These are phyloP conservation scores for Colletotrichum kahawae DNA, from an alignment of 2,329 filamentous ascomycete species.

Conservation along the genomic window DNA sequence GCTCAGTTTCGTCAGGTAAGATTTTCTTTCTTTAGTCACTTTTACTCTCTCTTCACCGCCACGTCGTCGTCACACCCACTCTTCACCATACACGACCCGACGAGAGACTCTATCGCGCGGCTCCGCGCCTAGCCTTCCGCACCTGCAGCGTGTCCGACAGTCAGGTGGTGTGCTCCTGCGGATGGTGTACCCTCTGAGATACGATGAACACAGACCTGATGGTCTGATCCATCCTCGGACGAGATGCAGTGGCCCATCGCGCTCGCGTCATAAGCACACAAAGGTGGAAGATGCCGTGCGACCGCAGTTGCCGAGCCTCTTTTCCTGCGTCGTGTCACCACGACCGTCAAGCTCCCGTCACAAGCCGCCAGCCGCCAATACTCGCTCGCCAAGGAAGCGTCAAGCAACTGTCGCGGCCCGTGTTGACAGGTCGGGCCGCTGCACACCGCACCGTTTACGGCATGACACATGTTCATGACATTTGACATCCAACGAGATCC, in stretches of 20 bases:
- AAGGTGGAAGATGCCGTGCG: neutral
- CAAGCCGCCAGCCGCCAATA: neutral
- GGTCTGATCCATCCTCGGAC: slow-evolving; percentile 4
- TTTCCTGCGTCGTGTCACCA: neutral
- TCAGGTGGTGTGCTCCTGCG: neutral
- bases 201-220: neutral
- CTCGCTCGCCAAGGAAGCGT: neutral
- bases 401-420: neutral
- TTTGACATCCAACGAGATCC: neutral
- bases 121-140: slow-evolving; percentile 1
- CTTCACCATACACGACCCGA: neutral
- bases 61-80: neutral
- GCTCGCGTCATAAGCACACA: neutral
- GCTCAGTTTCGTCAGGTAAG: slow-evolving; percentile 76
- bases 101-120: neutral
- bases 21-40: slow-evolving; percentile 2
- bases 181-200: neutral
- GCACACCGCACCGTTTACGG: neutral
- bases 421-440: slow-evolving; percentile 18
- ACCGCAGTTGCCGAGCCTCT: neutral
- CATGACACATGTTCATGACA: neutral
- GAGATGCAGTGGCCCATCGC: neutral
- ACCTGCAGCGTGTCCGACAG: neutral
- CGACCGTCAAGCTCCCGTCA: neutral
- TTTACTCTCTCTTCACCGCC: slow-evolving; percentile 6